phyloP scores from a whole-genome alignment of 345 rosid species.

The Eucalyptus lansdowneana region DNA sequence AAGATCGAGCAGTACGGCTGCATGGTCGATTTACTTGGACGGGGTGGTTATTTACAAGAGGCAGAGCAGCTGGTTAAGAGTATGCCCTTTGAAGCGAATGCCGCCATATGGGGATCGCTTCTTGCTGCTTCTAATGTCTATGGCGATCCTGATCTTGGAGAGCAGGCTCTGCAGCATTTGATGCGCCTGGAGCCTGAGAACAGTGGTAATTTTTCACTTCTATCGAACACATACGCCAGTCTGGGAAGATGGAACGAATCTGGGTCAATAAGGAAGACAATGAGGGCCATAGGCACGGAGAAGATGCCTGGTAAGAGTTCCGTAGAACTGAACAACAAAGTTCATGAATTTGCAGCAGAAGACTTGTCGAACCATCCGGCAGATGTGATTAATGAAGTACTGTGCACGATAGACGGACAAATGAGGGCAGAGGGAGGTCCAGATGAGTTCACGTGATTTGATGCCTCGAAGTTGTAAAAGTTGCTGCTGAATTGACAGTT shows the following conservation, averaged over 20 bases:
- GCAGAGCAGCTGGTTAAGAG: constrained; percentile 26
- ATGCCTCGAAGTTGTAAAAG: background rate
- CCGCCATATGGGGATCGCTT: constrained; percentile 76
- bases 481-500: background rate
- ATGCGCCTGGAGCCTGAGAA: constrained; percentile 54
- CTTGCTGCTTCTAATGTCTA: constrained; percentile 58
- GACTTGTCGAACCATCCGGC: constrained; percentile 33
- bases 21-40: constrained; percentile 55
- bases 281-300: constrained; percentile 46
- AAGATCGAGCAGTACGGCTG: constrained; percentile 73
- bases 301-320: constrained; percentile 63
- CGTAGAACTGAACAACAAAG: constrained; percentile 34
- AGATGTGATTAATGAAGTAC: constrained; percentile 16
- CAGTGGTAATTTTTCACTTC: constrained; percentile 66
- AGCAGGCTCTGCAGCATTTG: constrained; percentile 38
- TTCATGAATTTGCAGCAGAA: constrained; percentile 38
- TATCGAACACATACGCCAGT: constrained; percentile 43
- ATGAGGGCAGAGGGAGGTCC: constrained; percentile 6
- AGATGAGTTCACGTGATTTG: constrained; percentile 1
- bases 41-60: constrained; percentile 49
- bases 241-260: constrained; percentile 58
- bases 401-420: constrained; percentile 22
- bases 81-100: constrained; percentile 65
- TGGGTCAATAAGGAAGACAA: constrained; percentile 38
- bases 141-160: constrained; percentile 46